These are phyloP conservation scores for Claviceps spartinae DNA, from an alignment of 2,329 filamentous ascomycete species.

Conservation along the genomic window DNA sequence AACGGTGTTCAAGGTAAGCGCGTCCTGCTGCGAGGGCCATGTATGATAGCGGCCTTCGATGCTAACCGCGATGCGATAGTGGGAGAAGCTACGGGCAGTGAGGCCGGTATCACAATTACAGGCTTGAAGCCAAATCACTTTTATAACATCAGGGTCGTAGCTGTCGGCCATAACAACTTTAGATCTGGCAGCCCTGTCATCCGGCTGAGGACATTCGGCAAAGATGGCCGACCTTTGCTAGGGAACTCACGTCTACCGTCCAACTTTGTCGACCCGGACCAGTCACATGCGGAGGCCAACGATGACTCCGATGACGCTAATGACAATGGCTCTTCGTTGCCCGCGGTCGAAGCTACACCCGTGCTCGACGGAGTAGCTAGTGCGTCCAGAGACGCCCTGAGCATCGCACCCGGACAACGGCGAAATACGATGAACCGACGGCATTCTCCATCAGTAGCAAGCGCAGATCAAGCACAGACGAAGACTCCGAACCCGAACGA, in stretches of 20 bases:
- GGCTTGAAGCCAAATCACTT: conserved; percentile 76
- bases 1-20: conserved; percentile 77
- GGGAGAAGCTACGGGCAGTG: conserved; percentile 54
- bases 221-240: conserved; percentile 48
- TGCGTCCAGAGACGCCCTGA: conserved; percentile 48
- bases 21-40: neutral
- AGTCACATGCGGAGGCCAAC: conserved; percentile 22
- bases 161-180: conserved; percentile 83
- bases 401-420: conserved; percentile 28
- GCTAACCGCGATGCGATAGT: conserved; percentile 34
- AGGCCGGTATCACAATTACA: conserved; percentile 65
- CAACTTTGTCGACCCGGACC: conserved; percentile 41
- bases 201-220: conserved; percentile 63
- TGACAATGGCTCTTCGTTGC: conserved; percentile 34
- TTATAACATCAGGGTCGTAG: conserved; percentile 87
- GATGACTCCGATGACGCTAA: conserved; percentile 34
- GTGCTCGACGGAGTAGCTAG: conserved; percentile 46
- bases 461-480: conserved; percentile 34
- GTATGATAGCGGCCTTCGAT: neutral
- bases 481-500: conserved; percentile 35
- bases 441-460: conserved; percentile 57
- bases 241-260: conserved; percentile 42
- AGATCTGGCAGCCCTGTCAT: conserved; percentile 79
- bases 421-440: conserved; percentile 54
- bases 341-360: conserved; percentile 46